Base-by-base conservation (phyloP, 805 yeast species). In the Myxozyma neglecta region DNA sequence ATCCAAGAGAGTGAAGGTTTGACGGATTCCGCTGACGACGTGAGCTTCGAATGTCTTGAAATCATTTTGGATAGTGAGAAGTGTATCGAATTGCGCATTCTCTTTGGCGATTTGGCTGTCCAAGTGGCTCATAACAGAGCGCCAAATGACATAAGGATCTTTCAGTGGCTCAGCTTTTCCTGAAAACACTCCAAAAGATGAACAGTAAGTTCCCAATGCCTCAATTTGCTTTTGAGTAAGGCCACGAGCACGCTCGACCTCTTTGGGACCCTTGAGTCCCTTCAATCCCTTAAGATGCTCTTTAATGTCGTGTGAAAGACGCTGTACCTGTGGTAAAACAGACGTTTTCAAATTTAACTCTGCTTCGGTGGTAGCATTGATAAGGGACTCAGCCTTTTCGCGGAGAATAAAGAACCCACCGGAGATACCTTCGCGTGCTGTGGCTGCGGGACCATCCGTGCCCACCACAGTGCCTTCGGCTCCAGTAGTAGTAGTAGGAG, bases 111-210 rank as follows among this genome's bases (percentile, higher is more conserved):
- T 66, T 70, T 82, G 85, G 35, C 68, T 71, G 11, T 73, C 74
- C 4, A 82, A 78, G 50, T 75, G 71, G 48, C 71, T 68, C 34
- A 75, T 59, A 2, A 79, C 72, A 3, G 62, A 48, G 56, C 84
- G 77, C 67, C 77, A 77, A 48, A 76, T 63, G 34, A 81, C 67
- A 64, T 77, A 82, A 6, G 86, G 86, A 65, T 82, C 86, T 43
- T 71, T 72, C 50, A 72, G 70, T 56, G 75, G 73, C 37, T 79
- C 81, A 7, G 74, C 61, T 56, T 72, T 74, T 40, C 72, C 69
- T 20, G 70, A 57, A 39, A 70, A 68, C 34, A 58, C 60, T 13
- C 69, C 66, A 59, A 70, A 75, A 50, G 77, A 77, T 9, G 75
- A 57, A 18, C 77, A 73, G n/a, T 67, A 56, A 36, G 70, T 72